Evolutionary conservation across 108 stramenopile genomes (phyloP), one percentile per base, ranked within the genome.

Genomic region (Chaetoceros muelleri): DNA sequence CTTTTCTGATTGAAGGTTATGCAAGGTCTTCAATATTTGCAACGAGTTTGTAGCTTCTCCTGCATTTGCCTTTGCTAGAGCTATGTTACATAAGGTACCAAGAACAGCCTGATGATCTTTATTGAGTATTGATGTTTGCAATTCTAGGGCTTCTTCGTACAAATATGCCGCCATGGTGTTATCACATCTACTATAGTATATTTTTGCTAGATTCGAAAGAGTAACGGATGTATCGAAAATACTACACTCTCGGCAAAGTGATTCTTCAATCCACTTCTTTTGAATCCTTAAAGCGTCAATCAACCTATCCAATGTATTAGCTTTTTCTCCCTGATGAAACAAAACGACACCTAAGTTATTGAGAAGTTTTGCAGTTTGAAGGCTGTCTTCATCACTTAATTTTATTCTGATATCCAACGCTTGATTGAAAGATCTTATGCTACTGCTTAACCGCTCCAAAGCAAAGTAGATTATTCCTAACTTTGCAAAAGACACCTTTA

Each of bases 321-420:
- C 55, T 30, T 65, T 63, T 44, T 76, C 29, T 5, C 75, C 71
- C 27, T 48, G 47, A n/a, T 34, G 1, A 46, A 70, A 67, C 19
- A 69, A 44, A 18, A 65, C 64, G 22, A 81, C 80, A 21, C 75
- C 80, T 45, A 76, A 46, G 52, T 76, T 81, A 61, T 76, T 76
- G 21, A 76, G 53, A 20, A 81, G 57, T 46, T 81, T 81, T 2
- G 72, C 72, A 2, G 63, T 53, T 0, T 69, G 66, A 5, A 44
- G 22, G 30, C 69, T 57, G 23, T 60, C 59, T 16, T 46, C 44
- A 8, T 67, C 53, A 19, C 22, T 55, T 27, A 50, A 25, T 28
- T 40, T 13, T 40, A 13, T 40, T 40, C 46, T 3, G 24, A 65
- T 59, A 17, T 30, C 61, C 8, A 71, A 46, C 2, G 75, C 72